These are phyloP conservation scores for Capsicum chinense DNA, from an alignment of 257 asterid genomes.

Conservation along the genomic window DNA sequence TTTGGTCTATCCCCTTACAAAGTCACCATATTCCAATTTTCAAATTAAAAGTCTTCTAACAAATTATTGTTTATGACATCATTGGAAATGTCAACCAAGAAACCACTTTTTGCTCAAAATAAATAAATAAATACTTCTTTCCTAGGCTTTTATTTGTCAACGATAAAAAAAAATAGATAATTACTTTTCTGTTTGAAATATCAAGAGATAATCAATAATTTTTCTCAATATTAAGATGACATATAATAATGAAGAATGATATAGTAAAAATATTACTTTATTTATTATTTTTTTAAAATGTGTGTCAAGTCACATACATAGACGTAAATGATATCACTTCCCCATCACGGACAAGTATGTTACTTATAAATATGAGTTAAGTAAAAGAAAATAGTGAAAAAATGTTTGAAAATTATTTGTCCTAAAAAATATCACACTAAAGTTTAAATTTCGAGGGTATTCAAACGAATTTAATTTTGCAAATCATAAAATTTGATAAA, in stretches of 20 bases:
- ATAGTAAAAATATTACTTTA: no score
- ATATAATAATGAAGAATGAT: no score
- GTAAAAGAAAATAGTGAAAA: not conserved
- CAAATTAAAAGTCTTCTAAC: not conserved
- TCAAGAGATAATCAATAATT: no score
- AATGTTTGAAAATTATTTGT: not conserved
- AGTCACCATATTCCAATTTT: not conserved
- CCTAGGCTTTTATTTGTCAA: no score
- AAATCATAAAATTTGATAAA: no score
- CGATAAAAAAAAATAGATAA: no score
- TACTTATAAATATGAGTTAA: not conserved
- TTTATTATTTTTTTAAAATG: no score
- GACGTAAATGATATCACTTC: no score
- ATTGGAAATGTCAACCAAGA: slow-evolving; percentile 3
- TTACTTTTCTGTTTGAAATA: no score
- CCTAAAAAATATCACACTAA: not conserved
- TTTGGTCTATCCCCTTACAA: slow-evolving; percentile 19
- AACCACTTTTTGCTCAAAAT: not conserved
- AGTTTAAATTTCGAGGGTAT: not conserved
- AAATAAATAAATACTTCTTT: not conserved
- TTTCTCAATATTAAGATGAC: no score
- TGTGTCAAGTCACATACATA: no score
- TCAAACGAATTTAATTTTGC: not conserved
- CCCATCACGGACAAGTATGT: no score
- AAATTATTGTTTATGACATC: not conserved